These are phyloP conservation scores for Corrigiola litoralis DNA, from an alignment of 179 eudicot genomes.

Conservation along the genomic window DNA sequence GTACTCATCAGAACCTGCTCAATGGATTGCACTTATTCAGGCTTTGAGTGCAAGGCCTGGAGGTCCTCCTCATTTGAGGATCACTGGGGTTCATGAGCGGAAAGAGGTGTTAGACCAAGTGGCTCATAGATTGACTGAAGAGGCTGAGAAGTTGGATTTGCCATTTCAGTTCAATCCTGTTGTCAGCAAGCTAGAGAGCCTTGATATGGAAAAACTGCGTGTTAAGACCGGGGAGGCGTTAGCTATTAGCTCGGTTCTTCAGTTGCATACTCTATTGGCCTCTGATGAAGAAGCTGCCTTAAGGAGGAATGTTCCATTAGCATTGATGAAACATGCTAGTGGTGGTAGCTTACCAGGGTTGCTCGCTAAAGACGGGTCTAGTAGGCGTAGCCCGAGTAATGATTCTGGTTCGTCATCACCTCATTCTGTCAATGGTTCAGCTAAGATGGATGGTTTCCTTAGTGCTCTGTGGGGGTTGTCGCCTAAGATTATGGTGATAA, in stretches of 20 bases:
- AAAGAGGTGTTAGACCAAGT: slow-evolving; percentile 78
- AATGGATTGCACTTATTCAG: slow-evolving; percentile 79
- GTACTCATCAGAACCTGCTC: slow-evolving; percentile 68
- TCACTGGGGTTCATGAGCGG: slow-evolving; percentile 74
- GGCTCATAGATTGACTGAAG: slow-evolving; percentile 58
- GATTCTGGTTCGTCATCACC: slow-evolving; percentile 60
- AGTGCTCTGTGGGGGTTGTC: slow-evolving; percentile 55
- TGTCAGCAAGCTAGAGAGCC: slow-evolving; percentile 59
- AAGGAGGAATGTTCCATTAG: slow-evolving; percentile 15
- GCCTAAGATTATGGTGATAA: slow-evolving; percentile 76
- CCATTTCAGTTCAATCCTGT: slow-evolving; percentile 84
- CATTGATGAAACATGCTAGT: slow-evolving; percentile 26
- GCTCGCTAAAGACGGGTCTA: slow-evolving; percentile 19
- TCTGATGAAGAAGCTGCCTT: slow-evolving; percentile 50
- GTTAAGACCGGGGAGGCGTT: slow-evolving; percentile 92
- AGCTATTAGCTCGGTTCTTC: slow-evolving; percentile 71
- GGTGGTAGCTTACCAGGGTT: slow-evolving; percentile 4
- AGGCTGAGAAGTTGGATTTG: slow-evolving; percentile 84
- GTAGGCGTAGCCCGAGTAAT: slow-evolving; percentile 43
- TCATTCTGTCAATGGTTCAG: slow-evolving; percentile 31
- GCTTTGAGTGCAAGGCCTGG: slow-evolving; percentile 58
- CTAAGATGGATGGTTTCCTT: slow-evolving; percentile 49
- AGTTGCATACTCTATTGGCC: slow-evolving; percentile 69
- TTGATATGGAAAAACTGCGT: slow-evolving; percentile 55
- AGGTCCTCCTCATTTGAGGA: slow-evolving; percentile 87